A percentile compares a stretch with the other conserved stretches of the same genome.
phyloP scores from a whole-genome alignment of 164 flowering plant species.

The Saururus chinensis region DNA sequence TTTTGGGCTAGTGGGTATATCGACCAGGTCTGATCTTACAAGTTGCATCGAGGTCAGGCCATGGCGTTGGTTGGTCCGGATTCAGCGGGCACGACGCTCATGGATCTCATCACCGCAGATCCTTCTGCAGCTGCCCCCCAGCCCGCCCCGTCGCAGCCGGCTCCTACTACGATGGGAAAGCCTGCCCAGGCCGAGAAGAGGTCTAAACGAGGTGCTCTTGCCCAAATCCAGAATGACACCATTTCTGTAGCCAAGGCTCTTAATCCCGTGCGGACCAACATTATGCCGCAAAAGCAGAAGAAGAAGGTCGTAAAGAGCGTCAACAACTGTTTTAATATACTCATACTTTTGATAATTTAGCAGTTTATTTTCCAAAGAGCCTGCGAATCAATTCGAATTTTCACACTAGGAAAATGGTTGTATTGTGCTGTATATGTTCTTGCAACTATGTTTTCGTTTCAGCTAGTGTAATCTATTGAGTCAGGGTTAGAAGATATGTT shows the following conservation, averaged over 20 bases:
- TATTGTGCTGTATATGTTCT: too few relatives aligned
- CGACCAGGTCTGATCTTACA: too few relatives aligned
- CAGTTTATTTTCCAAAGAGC: too few relatives aligned
- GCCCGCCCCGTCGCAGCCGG: conserved; percentile 18
- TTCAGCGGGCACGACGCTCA: conserved; percentile 71
- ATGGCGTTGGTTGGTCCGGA: conserved; percentile 35
- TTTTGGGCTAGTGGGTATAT: too few relatives aligned
- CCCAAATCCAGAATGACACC: conserved; percentile 96
- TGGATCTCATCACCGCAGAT: conserved; percentile 96
- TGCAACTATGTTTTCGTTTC: neutral
- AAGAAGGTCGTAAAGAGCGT: conserved; percentile 28
- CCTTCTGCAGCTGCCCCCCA: conserved; percentile 36
- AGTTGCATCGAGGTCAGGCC: neutral
- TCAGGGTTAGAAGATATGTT: neutral
- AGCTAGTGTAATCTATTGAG: neutral
- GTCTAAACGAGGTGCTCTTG: conserved; percentile 47
- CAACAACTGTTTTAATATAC: neutral
- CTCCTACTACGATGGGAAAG: conserved; percentile 8
- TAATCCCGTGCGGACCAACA: conserved; percentile 56
- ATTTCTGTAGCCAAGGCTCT: conserved; percentile 84
- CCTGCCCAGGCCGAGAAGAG: conserved; percentile 40
- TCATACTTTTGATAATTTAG: neutral
- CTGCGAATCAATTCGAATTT: too few relatives aligned
- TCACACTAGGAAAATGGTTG: too few relatives aligned
- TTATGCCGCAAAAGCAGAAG: conserved; percentile 69